These are phyloP conservation scores for Phragmites australis DNA, from an alignment of 176 grass and related monocot genomes.

Conservation along the genomic window DNA sequence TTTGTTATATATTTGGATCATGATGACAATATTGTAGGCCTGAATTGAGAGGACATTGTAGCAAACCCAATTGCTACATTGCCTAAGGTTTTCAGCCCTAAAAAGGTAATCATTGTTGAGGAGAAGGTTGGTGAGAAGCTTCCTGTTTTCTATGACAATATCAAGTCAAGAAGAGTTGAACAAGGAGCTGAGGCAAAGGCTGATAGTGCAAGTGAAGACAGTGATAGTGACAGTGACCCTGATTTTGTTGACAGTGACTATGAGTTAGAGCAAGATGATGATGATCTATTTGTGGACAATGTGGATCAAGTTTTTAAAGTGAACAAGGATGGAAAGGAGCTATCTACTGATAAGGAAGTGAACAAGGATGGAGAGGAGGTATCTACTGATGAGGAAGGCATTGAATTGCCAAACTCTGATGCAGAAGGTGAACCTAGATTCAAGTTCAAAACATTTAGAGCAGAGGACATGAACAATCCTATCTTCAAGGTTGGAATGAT, in stretches of 20 bases:
- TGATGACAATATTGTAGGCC: neutral
- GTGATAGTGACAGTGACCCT: no score
- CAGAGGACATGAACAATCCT: neutral
- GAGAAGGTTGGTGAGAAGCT: neutral
- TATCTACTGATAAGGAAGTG: no score
- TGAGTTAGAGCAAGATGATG: neutral
- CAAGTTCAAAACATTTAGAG: neutral
- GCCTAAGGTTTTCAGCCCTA: neutral
- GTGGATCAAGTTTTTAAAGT: neutral
- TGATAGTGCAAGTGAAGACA: no score
- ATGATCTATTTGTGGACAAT: neutral
- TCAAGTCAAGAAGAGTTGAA: neutral
- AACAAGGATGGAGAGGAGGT: neutral
- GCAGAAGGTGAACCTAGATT: neutral
- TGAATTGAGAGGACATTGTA: neutral
- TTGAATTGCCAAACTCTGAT: neutral
- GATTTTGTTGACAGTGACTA: neutral
- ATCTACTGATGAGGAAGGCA: neutral
- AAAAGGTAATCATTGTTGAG: neutral
- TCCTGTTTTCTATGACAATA: neutral
- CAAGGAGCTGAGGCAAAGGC: no score
- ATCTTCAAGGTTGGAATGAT: neutral
- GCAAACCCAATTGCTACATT: neutral
- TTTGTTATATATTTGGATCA: neutral
- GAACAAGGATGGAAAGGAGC: no score